Conservation (phyloP, 257 asterid genomes). For the Rubia yunnanensis region DNA sequence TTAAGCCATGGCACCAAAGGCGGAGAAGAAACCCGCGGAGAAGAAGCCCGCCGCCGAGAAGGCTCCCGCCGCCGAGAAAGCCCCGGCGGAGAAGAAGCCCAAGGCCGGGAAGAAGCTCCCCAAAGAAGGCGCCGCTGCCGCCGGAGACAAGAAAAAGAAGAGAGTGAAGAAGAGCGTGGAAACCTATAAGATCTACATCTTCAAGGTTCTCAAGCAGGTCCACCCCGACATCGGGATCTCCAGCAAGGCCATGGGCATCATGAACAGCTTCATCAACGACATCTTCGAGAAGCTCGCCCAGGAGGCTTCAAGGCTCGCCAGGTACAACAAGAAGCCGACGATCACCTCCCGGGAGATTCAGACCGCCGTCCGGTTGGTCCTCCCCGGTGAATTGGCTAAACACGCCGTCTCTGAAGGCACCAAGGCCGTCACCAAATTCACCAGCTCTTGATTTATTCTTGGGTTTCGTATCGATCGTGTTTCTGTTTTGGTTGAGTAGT, state of each 20-base stretch:
- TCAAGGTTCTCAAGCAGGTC: constrained; percentile 67
- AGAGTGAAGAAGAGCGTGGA: constrained; percentile 35
- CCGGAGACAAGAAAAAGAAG: constrained; percentile 65
- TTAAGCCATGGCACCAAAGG: constrained; percentile 16
- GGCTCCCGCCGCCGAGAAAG: constrained; percentile 28
- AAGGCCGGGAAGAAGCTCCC: constrained; percentile 69
- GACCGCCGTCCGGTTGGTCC: constrained; percentile 58
- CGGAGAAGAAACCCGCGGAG: constrained; percentile 45
- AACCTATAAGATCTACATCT: constrained; percentile 74
- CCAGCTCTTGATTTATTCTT: constrained; percentile 41
- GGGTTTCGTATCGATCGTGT: neutral
- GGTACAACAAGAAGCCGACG: constrained; percentile 72
- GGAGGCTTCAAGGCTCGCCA: constrained; percentile 43
- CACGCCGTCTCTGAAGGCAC: constrained; percentile 70
- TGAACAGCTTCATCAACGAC: constrained; percentile 73
- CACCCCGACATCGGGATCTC: constrained; percentile 72
- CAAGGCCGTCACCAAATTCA: constrained; percentile 71
- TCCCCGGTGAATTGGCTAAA: constrained; percentile 67
- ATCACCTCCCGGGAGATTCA: constrained; percentile 67
- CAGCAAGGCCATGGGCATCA: constrained; percentile 73
- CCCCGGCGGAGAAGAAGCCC: constrained; percentile 59
- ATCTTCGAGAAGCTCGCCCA: constrained; percentile 62
- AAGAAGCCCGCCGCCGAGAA: constrained; percentile 61
- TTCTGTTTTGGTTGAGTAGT: neutral
- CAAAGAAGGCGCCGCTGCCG: constrained; percentile 38